Conservation (phyloP, 306 rosid genomes). For the Senna siamea region DNA sequence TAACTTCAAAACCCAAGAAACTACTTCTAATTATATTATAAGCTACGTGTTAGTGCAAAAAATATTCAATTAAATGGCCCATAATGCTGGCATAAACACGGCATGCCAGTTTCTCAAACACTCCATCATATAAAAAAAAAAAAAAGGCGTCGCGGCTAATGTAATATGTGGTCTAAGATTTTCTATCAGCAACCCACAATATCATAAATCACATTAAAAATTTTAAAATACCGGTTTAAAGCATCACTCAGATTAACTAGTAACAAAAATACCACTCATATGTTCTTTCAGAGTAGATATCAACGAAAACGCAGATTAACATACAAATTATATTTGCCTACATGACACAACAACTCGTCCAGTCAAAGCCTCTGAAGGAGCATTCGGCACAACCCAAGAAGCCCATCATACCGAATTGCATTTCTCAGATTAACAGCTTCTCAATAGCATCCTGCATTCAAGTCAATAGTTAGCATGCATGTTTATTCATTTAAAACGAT, state of each 20-base stretch:
- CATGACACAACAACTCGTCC: slow-evolving; percentile 54
- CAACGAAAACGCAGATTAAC: slow-evolving; percentile 36
- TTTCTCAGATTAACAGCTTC: slow-evolving; percentile 76
- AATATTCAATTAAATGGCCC: too few species aligned
- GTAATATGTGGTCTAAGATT: background rate
- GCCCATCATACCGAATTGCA: slow-evolving; percentile 75
- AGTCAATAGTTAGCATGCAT: slow-evolving; percentile 27
- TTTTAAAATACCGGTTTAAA: slow-evolving; percentile 18
- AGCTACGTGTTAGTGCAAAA: too few species aligned
- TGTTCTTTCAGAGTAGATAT: slow-evolving; percentile 21
- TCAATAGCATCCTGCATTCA: slow-evolving; percentile 87
- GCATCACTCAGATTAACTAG: slow-evolving; percentile 28
- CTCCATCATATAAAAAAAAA: too few species aligned
- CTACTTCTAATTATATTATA: too few species aligned
- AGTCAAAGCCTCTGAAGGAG: slow-evolving; percentile 88
- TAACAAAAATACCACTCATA: slow-evolving; percentile 29
- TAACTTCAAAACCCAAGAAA: too few species aligned
- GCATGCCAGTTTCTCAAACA: too few species aligned
- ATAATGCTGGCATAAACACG: too few species aligned
- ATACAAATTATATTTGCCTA: slow-evolving; percentile 39
- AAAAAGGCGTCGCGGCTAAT: too few species aligned
- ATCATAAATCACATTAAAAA: slow-evolving; percentile 30
- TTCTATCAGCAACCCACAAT: background rate
- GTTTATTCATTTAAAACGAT: background rate
- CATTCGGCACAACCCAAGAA: slow-evolving; percentile 59